These are phyloP conservation scores for Pterulicium gracile DNA, from an alignment of 1,284 basidiomycete genomes.

Conservation along the genomic window DNA sequence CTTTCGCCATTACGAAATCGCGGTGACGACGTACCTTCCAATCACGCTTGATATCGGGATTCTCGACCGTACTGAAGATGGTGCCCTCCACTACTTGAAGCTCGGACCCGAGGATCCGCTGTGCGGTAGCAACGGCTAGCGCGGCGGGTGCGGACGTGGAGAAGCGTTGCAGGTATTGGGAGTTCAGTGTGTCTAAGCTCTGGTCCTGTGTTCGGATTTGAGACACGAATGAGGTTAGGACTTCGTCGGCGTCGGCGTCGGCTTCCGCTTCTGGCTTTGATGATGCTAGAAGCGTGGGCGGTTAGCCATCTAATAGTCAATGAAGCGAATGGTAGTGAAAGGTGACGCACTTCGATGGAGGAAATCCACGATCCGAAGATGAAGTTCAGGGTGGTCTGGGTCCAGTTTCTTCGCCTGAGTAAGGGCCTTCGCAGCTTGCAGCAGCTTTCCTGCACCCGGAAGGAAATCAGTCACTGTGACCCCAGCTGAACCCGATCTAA, in stretches of 20 bases:
- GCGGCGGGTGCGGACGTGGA: conserved; percentile 38
- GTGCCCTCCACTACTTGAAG: conserved; percentile 48
- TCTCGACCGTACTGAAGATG: conserved; percentile 39
- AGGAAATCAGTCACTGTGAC: conserved; percentile 4
- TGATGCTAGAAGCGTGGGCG: too few relatives aligned
- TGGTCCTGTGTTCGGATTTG: conserved; percentile 47
- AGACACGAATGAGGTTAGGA: conserved; percentile 34
- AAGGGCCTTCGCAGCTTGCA: conserved; percentile 72
- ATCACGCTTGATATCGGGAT: conserved; percentile 26
- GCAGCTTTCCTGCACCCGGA: conserved; percentile 52
- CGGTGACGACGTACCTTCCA: background rate
- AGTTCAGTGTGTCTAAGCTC: conserved; percentile 57
- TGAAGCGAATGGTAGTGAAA: too few relatives aligned
- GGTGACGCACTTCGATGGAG: conserved; percentile 39
- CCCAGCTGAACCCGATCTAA: conserved; percentile 8
- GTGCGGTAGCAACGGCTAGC: conserved; percentile 50
- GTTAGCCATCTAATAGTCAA: too few relatives aligned
- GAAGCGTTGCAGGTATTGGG: conserved; percentile 63
- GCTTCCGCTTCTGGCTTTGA: too few relatives aligned
- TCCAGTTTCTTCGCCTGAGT: conserved; percentile 47
- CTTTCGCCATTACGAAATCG: background rate
- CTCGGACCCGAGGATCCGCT: conserved; percentile 33
- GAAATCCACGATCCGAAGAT: conserved; percentile 63
- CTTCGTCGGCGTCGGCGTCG: conserved; percentile 30
- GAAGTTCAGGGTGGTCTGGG: conserved; percentile 54